A percentile compares a stretch with the other conserved stretches of the same genome.
These are phyloP conservation scores for Imleria badia DNA, from an alignment of 768 basidiomycete species.

Conservation along the genomic window DNA sequence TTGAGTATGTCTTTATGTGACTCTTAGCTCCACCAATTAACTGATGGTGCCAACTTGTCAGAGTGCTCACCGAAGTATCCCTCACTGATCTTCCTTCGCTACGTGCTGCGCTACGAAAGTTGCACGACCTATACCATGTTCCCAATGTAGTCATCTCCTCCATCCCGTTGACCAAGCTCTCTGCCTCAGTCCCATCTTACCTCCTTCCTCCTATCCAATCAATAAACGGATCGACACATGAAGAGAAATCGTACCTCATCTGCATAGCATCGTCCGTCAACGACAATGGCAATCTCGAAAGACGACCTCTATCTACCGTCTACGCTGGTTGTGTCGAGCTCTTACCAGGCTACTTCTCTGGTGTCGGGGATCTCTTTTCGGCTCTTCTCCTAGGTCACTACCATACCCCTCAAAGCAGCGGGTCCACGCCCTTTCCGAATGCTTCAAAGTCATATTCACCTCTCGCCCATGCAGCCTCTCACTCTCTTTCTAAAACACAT, in stretches of 20 bases:
- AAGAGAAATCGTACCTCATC: slow-evolving; percentile 54
- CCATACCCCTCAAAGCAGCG: slow-evolving; percentile 27
- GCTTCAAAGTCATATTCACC: slow-evolving; percentile 10
- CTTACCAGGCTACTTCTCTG: slow-evolving; percentile 90
- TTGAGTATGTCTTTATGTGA: slow-evolving; percentile 58
- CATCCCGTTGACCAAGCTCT: slow-evolving; percentile 72
- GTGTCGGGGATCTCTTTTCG: slow-evolving; percentile 96
- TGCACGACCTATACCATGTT: slow-evolving; percentile 76
- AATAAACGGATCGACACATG: not conserved
- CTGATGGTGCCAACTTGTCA: slow-evolving; percentile 29
- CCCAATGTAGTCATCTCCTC: slow-evolving; percentile 92
- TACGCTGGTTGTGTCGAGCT: slow-evolving; percentile 73
- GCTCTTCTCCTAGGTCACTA: slow-evolving; percentile 87
- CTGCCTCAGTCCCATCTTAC: slow-evolving; percentile 46
- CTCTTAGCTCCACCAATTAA: not conserved
- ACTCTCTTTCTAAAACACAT: slow-evolving; percentile 73
- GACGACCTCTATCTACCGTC: slow-evolving; percentile 41
- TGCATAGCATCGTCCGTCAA: slow-evolving; percentile 72
- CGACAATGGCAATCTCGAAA: slow-evolving; percentile 14
- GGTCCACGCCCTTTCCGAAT: not conserved
- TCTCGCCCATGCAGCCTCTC: slow-evolving; percentile 50
- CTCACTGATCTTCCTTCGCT: slow-evolving; percentile 70
- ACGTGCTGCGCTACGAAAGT: slow-evolving; percentile 60
- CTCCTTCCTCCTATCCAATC: slow-evolving; percentile 33
- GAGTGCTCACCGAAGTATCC: slow-evolving; percentile 70